Conservation (phyloP, 2,329 filamentous ascomycete species). For the Clarireedia monteithiana region DNA sequence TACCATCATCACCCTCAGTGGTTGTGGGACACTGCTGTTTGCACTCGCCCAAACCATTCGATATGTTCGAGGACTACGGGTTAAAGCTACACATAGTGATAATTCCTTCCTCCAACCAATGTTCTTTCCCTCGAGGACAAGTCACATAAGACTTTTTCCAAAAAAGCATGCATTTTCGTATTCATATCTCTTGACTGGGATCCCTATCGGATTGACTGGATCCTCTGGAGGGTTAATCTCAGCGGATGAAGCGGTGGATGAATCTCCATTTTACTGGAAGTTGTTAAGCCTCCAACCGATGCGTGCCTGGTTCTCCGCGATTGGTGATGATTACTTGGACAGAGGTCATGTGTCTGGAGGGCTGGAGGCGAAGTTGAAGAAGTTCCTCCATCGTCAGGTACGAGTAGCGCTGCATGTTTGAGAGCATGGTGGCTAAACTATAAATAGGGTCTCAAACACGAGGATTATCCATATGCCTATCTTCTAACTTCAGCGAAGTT, state of each 20-base stretch:
- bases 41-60: conserved; percentile 15
- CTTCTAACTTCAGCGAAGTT: conserved; percentile 64
- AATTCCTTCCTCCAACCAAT: conserved; percentile 32
- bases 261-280: conserved; percentile 24
- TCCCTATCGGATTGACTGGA: conserved; percentile 57
- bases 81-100: conserved; percentile 1
- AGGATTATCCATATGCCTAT: conserved; percentile 59
- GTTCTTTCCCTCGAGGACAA: conserved; percentile 58
- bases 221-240: conserved; percentile 50
- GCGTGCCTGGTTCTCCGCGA: conserved; percentile 45
- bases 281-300: conserved; percentile 25
- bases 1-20: conserved; percentile 9
- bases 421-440: conserved; percentile 14
- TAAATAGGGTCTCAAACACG: conserved; percentile 46
- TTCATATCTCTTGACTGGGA: conserved; percentile 61
- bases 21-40: conserved; percentile 6
- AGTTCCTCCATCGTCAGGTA: conserved; percentile 51
- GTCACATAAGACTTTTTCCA: conserved; percentile 59
- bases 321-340: conserved; percentile 52
- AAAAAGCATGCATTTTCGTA: conserved; percentile 61
- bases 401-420: conserved; percentile 11
- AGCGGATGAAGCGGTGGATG: conserved; percentile 25
- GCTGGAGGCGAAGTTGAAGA: conserved; percentile 54
- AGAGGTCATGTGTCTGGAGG: conserved; percentile 44
- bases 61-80: conserved; percentile 15